These are phyloP conservation scores for Lenwebbia sp. DNA, from an alignment of 345 rosid genomes.

Conservation along the genomic window DNA sequence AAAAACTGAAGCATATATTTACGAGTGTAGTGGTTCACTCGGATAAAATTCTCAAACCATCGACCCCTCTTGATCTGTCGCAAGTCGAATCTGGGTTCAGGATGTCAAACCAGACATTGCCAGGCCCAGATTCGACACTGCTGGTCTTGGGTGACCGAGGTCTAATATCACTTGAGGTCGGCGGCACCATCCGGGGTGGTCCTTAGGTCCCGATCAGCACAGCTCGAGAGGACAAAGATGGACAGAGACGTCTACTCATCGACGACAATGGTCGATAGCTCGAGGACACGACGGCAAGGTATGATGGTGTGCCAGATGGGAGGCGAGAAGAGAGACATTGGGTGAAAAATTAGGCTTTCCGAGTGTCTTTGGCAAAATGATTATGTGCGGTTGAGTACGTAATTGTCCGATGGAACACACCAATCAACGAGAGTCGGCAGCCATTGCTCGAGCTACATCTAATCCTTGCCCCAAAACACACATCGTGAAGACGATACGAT, in stretches of 20 bases:
- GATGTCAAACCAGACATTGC: background rate
- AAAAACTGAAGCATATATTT: background rate
- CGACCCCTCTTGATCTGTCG: background rate
- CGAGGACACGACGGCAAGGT: background rate
- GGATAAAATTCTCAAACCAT: background rate
- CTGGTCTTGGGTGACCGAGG: background rate
- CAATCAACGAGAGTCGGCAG: background rate
- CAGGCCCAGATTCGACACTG: background rate
- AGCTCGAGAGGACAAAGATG: background rate
- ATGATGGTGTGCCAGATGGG: background rate
- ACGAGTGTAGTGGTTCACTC: too few relatives aligned
- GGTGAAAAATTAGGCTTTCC: background rate
- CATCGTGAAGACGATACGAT: background rate
- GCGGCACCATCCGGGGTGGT: background rate
- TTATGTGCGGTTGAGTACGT: accelerated
- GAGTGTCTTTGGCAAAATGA: background rate
- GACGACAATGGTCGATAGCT: background rate
- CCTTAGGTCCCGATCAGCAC: background rate
- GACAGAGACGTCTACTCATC: background rate
- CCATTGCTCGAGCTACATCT: background rate
- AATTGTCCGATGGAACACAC: background rate
- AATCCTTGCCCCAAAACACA: background rate
- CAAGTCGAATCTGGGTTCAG: background rate
- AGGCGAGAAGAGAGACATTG: background rate
- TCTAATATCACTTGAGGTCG: background rate